Percentiles rank a stretch among this genome's conserved stretches.
phyloP scores from a whole-genome alignment of 208 protist species.

The Crithidia sp. region DNA sequence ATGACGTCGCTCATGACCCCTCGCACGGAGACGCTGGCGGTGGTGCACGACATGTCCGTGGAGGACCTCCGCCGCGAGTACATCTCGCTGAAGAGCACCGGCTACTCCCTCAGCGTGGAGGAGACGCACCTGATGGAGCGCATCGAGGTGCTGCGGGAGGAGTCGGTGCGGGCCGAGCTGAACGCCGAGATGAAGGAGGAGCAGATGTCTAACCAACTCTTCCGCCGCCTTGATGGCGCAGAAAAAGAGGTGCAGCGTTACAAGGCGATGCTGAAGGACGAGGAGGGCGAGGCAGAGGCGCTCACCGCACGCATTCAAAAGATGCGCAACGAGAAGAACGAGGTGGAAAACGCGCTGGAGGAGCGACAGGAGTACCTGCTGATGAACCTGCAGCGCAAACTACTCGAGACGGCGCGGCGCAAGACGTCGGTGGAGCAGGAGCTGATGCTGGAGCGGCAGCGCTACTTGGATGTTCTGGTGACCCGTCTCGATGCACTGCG shows the following conservation, averaged over 20 bases:
- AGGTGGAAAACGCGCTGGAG: conserved; percentile 69
- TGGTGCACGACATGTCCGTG: conserved; percentile 57
- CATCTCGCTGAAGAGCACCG: conserved; percentile 44
- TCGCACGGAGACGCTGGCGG: conserved; percentile 15
- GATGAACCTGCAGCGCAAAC: conserved; percentile 69
- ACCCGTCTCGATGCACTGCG: conserved; percentile 42
- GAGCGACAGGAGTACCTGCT: conserved; percentile 76
- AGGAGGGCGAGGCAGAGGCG: conserved; percentile 45
- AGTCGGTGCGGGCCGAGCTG: conserved; percentile 73
- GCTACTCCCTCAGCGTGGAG: conserved; percentile 49
- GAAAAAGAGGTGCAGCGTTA: conserved; percentile 61
- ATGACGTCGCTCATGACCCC: conserved; percentile 28
- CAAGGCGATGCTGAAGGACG: conserved; percentile 54
- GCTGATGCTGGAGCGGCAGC: conserved; percentile 72
- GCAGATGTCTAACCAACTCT: conserved; percentile 72
- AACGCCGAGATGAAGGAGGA: conserved; percentile 84
- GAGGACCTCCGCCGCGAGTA: conserved; percentile 70
- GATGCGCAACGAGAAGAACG: conserved; percentile 54
- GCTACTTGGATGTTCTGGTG: conserved; percentile 64
- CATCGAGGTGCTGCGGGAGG: conserved; percentile 66
- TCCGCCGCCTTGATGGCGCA: conserved; percentile 68
- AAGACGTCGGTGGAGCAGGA: conserved; percentile 74
- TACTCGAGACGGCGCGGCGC: conserved; percentile 61
- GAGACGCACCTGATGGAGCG: conserved; percentile 41
- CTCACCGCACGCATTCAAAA: conserved; percentile 55